Evolutionary conservation across 129 eudicot genomes (phyloP).

Genomic region (Mikania micrantha): DNA sequence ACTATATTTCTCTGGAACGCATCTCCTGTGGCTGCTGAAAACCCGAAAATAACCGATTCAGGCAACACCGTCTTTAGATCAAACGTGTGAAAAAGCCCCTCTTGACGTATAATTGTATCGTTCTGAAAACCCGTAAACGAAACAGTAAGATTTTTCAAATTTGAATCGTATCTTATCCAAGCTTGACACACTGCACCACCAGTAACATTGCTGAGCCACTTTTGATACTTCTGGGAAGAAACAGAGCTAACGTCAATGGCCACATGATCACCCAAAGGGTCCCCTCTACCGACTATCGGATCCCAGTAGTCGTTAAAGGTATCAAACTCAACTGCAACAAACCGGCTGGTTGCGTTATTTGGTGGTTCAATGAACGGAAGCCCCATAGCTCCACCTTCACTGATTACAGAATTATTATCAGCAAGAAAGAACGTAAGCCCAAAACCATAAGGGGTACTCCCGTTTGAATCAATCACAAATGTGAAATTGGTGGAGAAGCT

Average conservation of each 20-base stretch:
- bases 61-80: constrained; percentile 1
- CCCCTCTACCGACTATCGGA: not conserved
- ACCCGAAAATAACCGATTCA: constrained; percentile 17
- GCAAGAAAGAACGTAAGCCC: constrained; percentile 34
- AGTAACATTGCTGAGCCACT: constrained; percentile 29
- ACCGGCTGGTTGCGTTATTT: not conserved
- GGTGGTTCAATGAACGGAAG: not conserved
- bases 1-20: constrained; percentile 1
- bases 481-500: constrained; percentile 32
- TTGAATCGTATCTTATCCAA: constrained; percentile 36
- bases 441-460: not conserved
- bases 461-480: constrained; percentile 24
- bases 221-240: constrained; percentile 9
- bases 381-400: constrained; percentile 21
- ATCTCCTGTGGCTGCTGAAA: constrained; percentile 10
- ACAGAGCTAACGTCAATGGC: constrained; percentile 36
- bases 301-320: constrained; percentile 30
- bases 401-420: not conserved
- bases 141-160: constrained; percentile 20
- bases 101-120: not conserved
- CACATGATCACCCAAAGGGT: constrained; percentile 20
- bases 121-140: constrained; percentile 28
- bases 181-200: constrained; percentile 31
- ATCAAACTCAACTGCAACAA: constrained; percentile 59
- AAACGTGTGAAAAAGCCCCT: constrained; percentile 24